Evolutionary conservation across 371 early-diverging fungal species (phyloP), one percentile per base, ranked within the genome.

Genomic region (Syncephalastrum contaminatum): DNA sequence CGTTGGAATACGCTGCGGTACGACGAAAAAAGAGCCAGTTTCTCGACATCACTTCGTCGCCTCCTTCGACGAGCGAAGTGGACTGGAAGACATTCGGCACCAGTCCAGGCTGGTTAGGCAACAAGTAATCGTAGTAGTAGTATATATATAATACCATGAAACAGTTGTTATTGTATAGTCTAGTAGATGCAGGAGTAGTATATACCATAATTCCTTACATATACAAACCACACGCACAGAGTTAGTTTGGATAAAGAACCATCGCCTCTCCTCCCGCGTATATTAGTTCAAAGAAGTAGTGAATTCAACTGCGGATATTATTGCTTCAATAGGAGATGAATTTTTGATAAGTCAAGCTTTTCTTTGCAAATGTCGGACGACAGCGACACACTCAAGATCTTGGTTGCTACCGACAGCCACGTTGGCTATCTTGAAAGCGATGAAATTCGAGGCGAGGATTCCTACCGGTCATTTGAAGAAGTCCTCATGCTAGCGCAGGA

Each of bases 351-450:
- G 5, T 30, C 36, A 12, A 30, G 36, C 36, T 30, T 30, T 12
- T 12, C 36, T 30, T 30, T 8, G 2, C 10, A 30, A 8, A 30
- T 30, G 36, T 30, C 36, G 36, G 36, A 30, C 36, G 36, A 12
- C 36, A 30, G 36, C 10, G 36, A 81, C 51, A 73, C 81, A 1
- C 52, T 91, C 25, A 70, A 64, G 20, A 90, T 95, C 13, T 69
- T 95, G 24, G 70, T 95, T 27, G 92, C 96, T 8, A 96, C 99
- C 10, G 99, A 99, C 74, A 99, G 97, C 64, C 99, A 99, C 66
- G 70, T 99, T 4, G 99, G 99, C 0, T 99, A 91, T 62, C 62
- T 92, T 47, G 99, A 99, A 67, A 88, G 86, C 53, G 99, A 99
- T 75, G 94, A 92, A 3, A 76, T 98, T 24, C 82, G 97, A 15